Evolutionary conservation across 2,329 filamentous ascomycete genomes (phyloP), one percentile per base, ranked within the genome.

Genomic region (Didymella lethalis): DNA sequence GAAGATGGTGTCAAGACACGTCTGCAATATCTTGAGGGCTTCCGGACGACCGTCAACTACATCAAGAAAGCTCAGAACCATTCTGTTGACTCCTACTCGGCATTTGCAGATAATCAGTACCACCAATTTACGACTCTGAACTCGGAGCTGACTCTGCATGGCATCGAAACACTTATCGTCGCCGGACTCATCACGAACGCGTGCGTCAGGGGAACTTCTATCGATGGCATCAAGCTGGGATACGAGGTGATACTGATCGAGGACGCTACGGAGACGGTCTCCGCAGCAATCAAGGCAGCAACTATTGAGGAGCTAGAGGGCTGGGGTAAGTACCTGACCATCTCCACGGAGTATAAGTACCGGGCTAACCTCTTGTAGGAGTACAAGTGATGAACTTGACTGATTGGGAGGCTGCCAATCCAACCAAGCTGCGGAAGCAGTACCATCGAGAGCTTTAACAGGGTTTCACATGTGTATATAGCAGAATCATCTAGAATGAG

Each of bases 21-120:
- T 2, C 29, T 68, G n/a, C 59, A 68, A 14, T 59, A 64, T 26
- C 57, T 68, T 0, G 66, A 70, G 31, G 62, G 67, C 2, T 70
- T 64, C 23, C 49, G 59, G 7, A 64, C 66, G 2, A 57, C 66
- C 1, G 66, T 67, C 0, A 66, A 67, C 34, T 70, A 70, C 45
- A 70, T 67, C 49, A 67, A 70, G 58, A 70, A 68, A 52, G 66
- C 64, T 28, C 64, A 68, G 41, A 63, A 68, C 23, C 64, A 68
- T 49, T 62, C 59, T 11, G 61, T 68, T 3, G 67, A 68, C 31
- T 68, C 65, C 11, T 68, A 70, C 29, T 68, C 62, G 5, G 66
- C 64, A 0, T 68, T 70, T 55, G 66, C 66, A 14, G 66, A 68
- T 41, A 70, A 68, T 25, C 64, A 70, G 55, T 70, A 68, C 32